Base-by-base conservation (phyloP, 1,284 basidiomycete species). In the Tranzscheliella williamsii region DNA sequence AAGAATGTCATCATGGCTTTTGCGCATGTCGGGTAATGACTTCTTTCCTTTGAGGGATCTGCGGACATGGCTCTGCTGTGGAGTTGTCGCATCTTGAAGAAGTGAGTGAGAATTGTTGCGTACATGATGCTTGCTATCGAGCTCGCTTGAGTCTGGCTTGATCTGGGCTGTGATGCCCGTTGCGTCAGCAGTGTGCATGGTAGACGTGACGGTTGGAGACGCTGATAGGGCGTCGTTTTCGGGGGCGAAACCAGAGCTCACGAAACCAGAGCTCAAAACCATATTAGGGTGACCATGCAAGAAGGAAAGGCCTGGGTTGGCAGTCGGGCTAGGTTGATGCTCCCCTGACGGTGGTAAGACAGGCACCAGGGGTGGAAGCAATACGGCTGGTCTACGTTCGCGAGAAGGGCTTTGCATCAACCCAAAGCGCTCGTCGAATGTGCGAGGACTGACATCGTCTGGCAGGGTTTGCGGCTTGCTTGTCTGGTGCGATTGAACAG, bases 11-110 rank as follows among this genome's bases (percentile, higher is more conserved):
- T 72, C 73, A 48, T 82, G 81, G 41, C 78, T 80, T 34, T 84
- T 85, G 18, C 89, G 84, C 38, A 95, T 80, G 72, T 95, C 91
- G 8, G 92, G 91, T 51, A 95, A 81, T 43, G 90, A 92, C 79
- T 93, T 90, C 22, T 71, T 71, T 48, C 37, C 51, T 29, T 52
- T 64, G 24, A 70, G 49, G 15, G 52, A 44, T 23, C 56, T 46
- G 23, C 63, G 42, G 11, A 24, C 38, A 13, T 52, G 40, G 18
- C 42, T 31, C 43, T 68, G 48, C 32, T 48, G 32, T 15, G 9
- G 57, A 5, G 49, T 37, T 12, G 44, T 45, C 13, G 47, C 49
- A 33, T 64, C 43, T 29, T 61, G 61, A 9, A 41, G 56, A 6
- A 68, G 46, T 12, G 63, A 58, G 26, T 70, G 67, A 30, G 67